These are phyloP conservation scores for Sodiomyces alkalinus DNA, from an alignment of 2,329 filamentous ascomycete species.

Conservation along the genomic window DNA sequence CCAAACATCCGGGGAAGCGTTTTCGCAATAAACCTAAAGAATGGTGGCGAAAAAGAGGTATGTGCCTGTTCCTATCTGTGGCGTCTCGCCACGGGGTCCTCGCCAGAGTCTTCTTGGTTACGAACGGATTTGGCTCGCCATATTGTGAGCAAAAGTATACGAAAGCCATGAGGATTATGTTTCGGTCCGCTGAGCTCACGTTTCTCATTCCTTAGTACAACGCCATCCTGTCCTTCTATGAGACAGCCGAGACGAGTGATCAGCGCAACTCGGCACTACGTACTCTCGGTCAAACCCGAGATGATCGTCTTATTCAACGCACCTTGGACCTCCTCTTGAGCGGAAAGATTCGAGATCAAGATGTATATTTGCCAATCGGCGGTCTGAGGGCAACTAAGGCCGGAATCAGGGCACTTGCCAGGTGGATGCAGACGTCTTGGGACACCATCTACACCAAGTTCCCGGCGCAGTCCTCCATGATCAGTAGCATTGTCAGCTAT, in stretches of 20 bases:
- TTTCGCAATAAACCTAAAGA: conserved; percentile 68
- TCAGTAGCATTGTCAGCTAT: conserved; percentile 71
- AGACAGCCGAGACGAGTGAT: conserved; percentile 28
- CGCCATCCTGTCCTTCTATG: conserved; percentile 47
- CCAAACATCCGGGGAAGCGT: conserved; percentile 82
- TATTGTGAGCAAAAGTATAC: too few relatives aligned
- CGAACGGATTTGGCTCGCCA: too few relatives aligned
- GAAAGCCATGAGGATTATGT: too few relatives aligned
- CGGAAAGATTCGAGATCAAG: conserved; percentile 81
- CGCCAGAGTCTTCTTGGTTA: too few relatives aligned
- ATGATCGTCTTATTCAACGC: conserved; percentile 68
- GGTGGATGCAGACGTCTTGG: conserved; percentile 81
- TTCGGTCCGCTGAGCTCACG: too few relatives aligned
- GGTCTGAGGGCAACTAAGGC: conserved; percentile 63
- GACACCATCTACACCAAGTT: conserved; percentile 66
- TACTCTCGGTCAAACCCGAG: conserved; percentile 62
- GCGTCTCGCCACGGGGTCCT: too few relatives aligned
- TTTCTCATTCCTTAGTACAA: conserved; percentile 58
- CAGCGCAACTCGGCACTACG: conserved; percentile 88
- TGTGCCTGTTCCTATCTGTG: too few relatives aligned
- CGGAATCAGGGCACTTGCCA: conserved; percentile 68
- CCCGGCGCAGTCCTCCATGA: conserved; percentile 73
- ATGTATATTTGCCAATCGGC: conserved; percentile 77
- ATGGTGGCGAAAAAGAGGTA: conserved; percentile 73
- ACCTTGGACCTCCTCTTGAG: conserved; percentile 63